Percentiles rank a stretch among this genome's conserved stretches.
Conservation (phyloP, 2,329 filamentous ascomycete genomes). For the Westerdykella aurantiaca region DNA sequence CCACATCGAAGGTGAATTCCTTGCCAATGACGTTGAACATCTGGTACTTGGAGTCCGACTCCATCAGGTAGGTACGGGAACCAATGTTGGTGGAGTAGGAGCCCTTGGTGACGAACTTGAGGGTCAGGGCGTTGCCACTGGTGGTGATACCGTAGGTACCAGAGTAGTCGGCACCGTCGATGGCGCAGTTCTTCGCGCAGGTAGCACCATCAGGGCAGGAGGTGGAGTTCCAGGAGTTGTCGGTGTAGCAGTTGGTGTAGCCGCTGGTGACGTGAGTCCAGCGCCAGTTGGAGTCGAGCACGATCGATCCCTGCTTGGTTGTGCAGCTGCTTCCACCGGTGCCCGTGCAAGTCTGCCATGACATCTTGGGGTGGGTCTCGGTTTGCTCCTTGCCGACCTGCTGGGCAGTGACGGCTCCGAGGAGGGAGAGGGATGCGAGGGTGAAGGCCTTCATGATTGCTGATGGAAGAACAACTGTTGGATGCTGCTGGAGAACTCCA, state of each 20-base stretch:
- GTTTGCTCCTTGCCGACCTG: conserved; percentile 37
- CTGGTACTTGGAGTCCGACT: conserved; percentile 37
- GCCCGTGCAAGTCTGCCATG: conserved; percentile 38
- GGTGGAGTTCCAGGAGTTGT: conserved; percentile 40
- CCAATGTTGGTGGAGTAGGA: conserved; percentile 39
- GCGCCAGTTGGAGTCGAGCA: conserved; percentile 48
- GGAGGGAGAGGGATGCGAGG: conserved; percentile 37
- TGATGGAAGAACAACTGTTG: conserved; percentile 21
- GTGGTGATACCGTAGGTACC: conserved; percentile 47
- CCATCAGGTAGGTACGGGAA: conserved; percentile 41
- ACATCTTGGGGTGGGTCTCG: conserved; percentile 40
- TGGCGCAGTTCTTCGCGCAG: conserved; percentile 39
- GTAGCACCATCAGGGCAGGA: conserved; percentile 36
- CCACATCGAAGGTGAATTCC: conserved; percentile 40
- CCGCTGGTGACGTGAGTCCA: conserved; percentile 43
- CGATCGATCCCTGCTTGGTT: conserved; percentile 32
- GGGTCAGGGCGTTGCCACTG: conserved; percentile 47
- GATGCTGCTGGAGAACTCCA: conserved; percentile 17
- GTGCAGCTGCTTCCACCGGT: conserved; percentile 37
- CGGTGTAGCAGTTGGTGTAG: conserved; percentile 47
- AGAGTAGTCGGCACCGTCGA: conserved; percentile 42
- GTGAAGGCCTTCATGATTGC: conserved; percentile 33
- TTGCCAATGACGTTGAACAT: conserved; percentile 40
- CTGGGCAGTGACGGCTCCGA: conserved; percentile 38
- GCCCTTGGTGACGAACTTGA: conserved; percentile 54